Evolutionary conservation across 805 yeast genomes (phyloP).

Genomic region (Zygosaccharomyces bisporus): DNA sequence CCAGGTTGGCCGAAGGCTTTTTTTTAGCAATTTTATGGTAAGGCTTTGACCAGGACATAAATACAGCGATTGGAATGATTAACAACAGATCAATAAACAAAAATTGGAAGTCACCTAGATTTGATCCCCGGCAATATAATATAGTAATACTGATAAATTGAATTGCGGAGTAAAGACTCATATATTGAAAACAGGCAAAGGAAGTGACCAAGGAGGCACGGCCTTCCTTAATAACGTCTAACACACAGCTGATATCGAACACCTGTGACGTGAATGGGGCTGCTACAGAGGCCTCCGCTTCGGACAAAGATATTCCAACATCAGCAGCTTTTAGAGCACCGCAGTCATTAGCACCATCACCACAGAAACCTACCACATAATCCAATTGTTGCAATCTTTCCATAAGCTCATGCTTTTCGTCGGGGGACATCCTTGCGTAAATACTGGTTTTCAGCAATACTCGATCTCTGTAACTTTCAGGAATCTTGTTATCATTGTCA

Average conservation of each 20-base stretch:
- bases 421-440: constrained; percentile 98
- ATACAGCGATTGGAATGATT: constrained; percentile 90
- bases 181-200: constrained; percentile 94
- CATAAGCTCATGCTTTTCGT: constrained; percentile 94
- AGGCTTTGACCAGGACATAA: constrained; percentile 97
- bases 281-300: constrained; percentile 98
- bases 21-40: constrained; percentile 54
- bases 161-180: constrained; percentile 95
- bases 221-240: constrained; percentile 90
- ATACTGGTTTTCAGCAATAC: constrained; percentile 70
- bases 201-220: constrained; percentile 92
- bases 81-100: constrained; percentile 86
- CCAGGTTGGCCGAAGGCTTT: constrained; percentile 91
- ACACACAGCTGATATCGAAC: constrained; percentile 89
- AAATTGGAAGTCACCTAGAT: constrained; percentile 95
- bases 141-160: constrained; percentile 87
- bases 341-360: constrained; percentile 99
- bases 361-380: constrained; percentile 95
- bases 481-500: constrained; percentile 36
- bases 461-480: constrained; percentile 44
- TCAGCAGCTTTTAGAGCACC: constrained; percentile 98
- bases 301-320: constrained; percentile 92
- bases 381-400: constrained; percentile 79
- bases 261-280: constrained; percentile 93
- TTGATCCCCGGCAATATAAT: constrained; percentile 81